Evolutionary conservation across 495 filamentous ascomycete genomes (phyloP), one percentile per base, ranked within the genome.

Genomic region (Hyphodiscus hymeniophilus): DNA sequence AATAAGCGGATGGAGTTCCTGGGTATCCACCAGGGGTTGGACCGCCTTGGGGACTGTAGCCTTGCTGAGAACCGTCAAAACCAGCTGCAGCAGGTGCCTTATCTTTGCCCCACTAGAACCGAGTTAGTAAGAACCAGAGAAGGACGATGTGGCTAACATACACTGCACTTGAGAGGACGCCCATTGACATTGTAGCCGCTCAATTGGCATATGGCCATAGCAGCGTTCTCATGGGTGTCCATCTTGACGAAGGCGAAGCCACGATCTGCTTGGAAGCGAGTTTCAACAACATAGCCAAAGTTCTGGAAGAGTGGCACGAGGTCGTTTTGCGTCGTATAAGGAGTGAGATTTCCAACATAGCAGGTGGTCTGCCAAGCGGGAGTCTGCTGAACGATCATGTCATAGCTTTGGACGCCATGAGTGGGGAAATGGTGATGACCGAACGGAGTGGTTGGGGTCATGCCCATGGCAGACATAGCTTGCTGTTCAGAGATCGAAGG

Each of bases 181-280:
- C 92, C 92, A 59, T 99, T 95, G 56, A 99, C 92, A 60, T 95
- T 92, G 66, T 95, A 96, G 7, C 90, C 89, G 58, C 85, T 96
- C 48, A 99, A 70, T 58, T 96, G 91, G 66, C 92, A 99, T 60
- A 99, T 99, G 15, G 92, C 88, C 86, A 92, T 95, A 13, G 92
- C 90, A 7, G 92, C 92, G 67, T 97, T 95, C 64, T 99, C 92
- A 54, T 99, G 92, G 3, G 82, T 85, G 58, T 97, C 92, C 91
- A 99, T 96, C 76, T 99, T 99, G 66, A 99, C 84, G 61, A 99
- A 99, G 0, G 92, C 88, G 67, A 99, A 99, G 11, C 92, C 92
- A 45, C 94, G 86, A 63, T 99, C 94, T 42, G 92, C 89, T 66
- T 99, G 92, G 73, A 99, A 92, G 45, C 92, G 87, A 45, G 90